phyloP scores from a whole-genome alignment of 1,139 yeast species.

The Candida dubliniensis region DNA sequence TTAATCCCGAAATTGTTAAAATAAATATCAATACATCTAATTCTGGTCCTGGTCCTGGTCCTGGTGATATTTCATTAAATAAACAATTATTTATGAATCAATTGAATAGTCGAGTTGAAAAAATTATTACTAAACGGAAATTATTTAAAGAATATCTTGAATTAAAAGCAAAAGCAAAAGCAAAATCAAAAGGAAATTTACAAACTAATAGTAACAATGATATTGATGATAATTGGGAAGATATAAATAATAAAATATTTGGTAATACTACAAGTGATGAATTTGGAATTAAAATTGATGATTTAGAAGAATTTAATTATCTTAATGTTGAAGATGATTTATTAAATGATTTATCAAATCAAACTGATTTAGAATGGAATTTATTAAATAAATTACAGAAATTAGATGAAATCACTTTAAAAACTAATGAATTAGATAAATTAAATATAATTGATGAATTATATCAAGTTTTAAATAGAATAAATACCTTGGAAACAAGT shows the following conservation, averaged over 20 bases:
- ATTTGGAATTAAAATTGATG: conserved; percentile 61
- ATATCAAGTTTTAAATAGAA: conserved; percentile 3
- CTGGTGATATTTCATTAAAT: conserved; percentile 20
- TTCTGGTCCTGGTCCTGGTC: too few relatives aligned
- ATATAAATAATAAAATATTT: conserved; percentile 44
- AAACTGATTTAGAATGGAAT: conserved; percentile 20
- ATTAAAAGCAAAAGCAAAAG: conserved; percentile 20
- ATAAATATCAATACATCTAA: conserved; percentile 33
- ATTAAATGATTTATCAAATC: conserved; percentile 26
- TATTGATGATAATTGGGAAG: conserved; percentile 52
- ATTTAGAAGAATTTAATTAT: conserved; percentile 55
- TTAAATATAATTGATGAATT: conserved; percentile 17
- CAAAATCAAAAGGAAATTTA: too few relatives aligned
- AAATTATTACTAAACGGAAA: conserved; percentile 30
- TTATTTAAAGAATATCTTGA: conserved; percentile 36
- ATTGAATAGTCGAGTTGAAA: conserved; percentile 29
- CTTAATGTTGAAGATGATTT: conserved; percentile 23
- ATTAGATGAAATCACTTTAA: conserved; percentile 17
- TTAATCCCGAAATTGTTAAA: conserved; percentile 45
- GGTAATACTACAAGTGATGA: conserved; percentile 42
- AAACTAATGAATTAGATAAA: conserved; percentile 31
- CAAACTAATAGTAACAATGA: too few relatives aligned
- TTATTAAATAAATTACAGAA: conserved; percentile 19
- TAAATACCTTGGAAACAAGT: conserved; percentile 32
- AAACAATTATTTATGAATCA: conserved; percentile 29